Evolutionary conservation across 495 filamentous ascomycete genomes (phyloP).

Genomic region (Annulohypoxylon stygium): DNA sequence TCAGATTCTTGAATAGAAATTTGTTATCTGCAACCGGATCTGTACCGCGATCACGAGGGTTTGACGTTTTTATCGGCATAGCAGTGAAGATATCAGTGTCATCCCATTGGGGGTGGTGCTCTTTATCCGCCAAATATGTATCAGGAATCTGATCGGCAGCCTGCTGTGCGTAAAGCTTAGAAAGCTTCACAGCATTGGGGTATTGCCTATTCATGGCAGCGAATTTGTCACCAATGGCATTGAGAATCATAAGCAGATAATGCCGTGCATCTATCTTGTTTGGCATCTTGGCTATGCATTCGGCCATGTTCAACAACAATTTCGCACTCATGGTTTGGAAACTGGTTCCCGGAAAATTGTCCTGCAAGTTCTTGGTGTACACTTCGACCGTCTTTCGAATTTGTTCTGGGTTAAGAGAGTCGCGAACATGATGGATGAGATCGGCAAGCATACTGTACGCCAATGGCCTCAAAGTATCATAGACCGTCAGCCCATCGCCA

Average conservation of each 20-base stretch:
- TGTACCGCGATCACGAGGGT: conserved; percentile 87
- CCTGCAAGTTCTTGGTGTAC: conserved; percentile 95
- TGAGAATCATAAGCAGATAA: conserved; percentile 96
- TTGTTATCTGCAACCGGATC: conserved; percentile 98
- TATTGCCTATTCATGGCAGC: conserved; percentile 98
- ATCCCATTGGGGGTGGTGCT: conserved; percentile 89
- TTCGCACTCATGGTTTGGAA: conserved; percentile 99
- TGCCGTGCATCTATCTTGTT: conserved; percentile 94
- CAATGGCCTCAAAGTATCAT: conserved; percentile 94
- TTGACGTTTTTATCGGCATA: conserved; percentile 95
- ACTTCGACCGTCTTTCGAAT: conserved; percentile 96
- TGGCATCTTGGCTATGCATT: conserved; percentile 90
- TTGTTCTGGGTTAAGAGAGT: conserved; percentile 83
- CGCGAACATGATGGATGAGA: conserved; percentile 96
- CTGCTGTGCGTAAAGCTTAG: conserved; percentile 75
- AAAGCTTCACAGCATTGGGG: conserved; percentile 92
- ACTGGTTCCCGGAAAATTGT: conserved; percentile 96
- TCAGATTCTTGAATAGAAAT: conserved; percentile 97
- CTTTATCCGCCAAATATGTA: conserved; percentile 84
- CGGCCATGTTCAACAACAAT: conserved; percentile 94
- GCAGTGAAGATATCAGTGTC: conserved; percentile 98
- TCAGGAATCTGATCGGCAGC: conserved; percentile 77
- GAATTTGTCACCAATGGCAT: conserved; percentile 98
- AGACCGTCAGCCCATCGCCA: conserved; percentile 95
- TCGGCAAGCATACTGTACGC: conserved; percentile 99